Percentiles rank a stretch among this genome's conserved stretches.
phyloP scores from a whole-genome alignment of 2,329 filamentous ascomycete genomes.

The Xylariaceae sp. region DNA sequence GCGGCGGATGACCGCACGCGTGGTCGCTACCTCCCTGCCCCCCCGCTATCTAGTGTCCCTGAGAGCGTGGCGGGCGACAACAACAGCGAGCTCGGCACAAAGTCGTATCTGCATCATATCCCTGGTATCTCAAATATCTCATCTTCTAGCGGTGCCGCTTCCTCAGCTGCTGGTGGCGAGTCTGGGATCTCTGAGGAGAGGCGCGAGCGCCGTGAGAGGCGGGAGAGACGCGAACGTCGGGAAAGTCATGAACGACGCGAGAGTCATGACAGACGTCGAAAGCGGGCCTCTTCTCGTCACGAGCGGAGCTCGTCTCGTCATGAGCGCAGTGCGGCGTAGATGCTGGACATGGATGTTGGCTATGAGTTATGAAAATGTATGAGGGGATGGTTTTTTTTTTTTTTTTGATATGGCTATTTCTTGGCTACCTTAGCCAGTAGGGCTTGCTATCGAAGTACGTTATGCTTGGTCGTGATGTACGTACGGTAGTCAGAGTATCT shows the following conservation, averaged over 20 bases:
- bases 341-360: too few species aligned
- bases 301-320: too few species aligned
- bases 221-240: constrained; percentile 25
- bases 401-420: too few species aligned
- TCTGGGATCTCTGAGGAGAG: constrained; percentile 42
- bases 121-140: constrained; percentile 49
- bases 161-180: constrained; percentile 23
- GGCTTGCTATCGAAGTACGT: too few species aligned
- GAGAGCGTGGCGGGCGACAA: constrained; percentile 37
- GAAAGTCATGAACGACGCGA: neutral
- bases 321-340: too few species aligned
- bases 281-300: neutral
- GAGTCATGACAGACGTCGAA: neutral
- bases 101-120: constrained; percentile 52
- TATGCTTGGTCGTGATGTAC: too few species aligned
- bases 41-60: constrained; percentile 30
- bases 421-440: too few species aligned
- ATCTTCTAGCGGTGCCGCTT: constrained; percentile 27
- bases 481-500: too few species aligned
- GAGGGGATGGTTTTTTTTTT: too few species aligned
- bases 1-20: constrained; percentile 17
- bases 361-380: too few species aligned
- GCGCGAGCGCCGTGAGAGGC: constrained; percentile 40
- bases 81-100: constrained; percentile 49
- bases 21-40: constrained; percentile 31